Evolutionary conservation across 768 basidiomycete genomes (phyloP), one percentile per base, ranked within the genome.

Genomic region (Strobilomyces echinocephalus): DNA sequence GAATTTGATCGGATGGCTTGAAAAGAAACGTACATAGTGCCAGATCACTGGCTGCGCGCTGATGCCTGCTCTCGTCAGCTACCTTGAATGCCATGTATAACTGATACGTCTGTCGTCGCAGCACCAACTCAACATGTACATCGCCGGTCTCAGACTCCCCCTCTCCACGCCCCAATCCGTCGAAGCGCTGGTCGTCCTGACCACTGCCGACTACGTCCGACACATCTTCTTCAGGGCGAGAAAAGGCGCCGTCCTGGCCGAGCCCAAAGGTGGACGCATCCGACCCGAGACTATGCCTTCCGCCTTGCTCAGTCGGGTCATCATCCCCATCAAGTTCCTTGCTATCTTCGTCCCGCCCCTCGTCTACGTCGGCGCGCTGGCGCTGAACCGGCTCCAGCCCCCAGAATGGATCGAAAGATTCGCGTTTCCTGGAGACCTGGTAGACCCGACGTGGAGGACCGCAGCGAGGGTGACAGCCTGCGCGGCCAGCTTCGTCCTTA

Each of bases 61-160:
- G n/a, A n/a, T n/a, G n/a, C n/a, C n/a, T n/a, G n/a, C n/a, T n/a
- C n/a, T n/a, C n/a, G n/a, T n/a, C n/a, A n/a, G n/a, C n/a, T n/a
- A n/a, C n/a, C n/a, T n/a, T n/a, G n/a, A n/a, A n/a, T n/a, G n/a
- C n/a, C n/a, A n/a, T n/a, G n/a, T n/a, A n/a, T n/a, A n/a, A n/a
- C n/a, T n/a, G n/a, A n/a, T n/a, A n/a, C n/a, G n/a, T n/a, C n/a
- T n/a, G n/a, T n/a, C n/a, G n/a, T n/a, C n/a, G n/a, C n/a, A n/a
- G n/a, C n/a, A n/a, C n/a, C 98, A 82, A 28, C 38, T 2, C 38
- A 7, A 24, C 58, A 61, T 62, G 60, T 51, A 58, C 46, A 54
- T 54, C 45, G 59, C 62, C 12, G 56, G 62, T 11, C 46, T 65
- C 47, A 39, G 41, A 1, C 18, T 60, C 9, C 30, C 53, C 31